Base-by-base conservation (phyloP, 1,139 yeast species). In the Sugiyamaella novakii region DNA sequence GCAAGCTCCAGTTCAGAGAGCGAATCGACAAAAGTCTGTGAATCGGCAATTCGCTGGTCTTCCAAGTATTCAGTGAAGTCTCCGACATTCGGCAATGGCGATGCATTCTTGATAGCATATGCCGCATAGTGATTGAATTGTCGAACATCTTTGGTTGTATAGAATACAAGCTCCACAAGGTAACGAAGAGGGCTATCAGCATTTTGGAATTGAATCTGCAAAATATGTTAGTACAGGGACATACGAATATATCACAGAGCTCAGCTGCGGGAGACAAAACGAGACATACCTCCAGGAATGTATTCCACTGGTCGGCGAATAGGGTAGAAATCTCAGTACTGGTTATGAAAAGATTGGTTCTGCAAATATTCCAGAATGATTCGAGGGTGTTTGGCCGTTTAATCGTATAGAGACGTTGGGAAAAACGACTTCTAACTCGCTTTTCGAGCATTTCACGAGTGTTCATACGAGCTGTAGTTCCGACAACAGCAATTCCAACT, bases 351-450 rank as follows among this genome's bases (percentile, higher is more conserved):
- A 71, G 58, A 30, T 60, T 61, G 12, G 60, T 50, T 51, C 61
- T 36, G 55, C 68, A 54, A 71, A 66, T 57, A 51, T 62, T 34
- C 68, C 66, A 53, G 60, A 70, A 59, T 57, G 63, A 39, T 45
- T 59, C 66, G 69, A 73, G 47, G 49, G 68, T 51, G 41, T 55
- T 42, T 43, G 84, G 73, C 47, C 81, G 82, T 36, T 77, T 77
- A 38, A 88, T 72, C 29, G 79, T 75, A 28, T 87, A 75, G 1
- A 86, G 70, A 46, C 95, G 71, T 63, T 91, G 97, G 28, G 95
- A 83, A 66, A 91, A 92, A 54, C 99, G 73, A 51, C 95, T 84
- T 58, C 89, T 78, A 0, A 94, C 98, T 58, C 99, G 77, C 62
- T 91, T 92, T 63, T 94, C 99, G 48, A 92, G 72, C 56, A 81